Base-by-base conservation (phyloP, 2,329 filamentous ascomycete species). In the Colletotrichum sp. region DNA sequence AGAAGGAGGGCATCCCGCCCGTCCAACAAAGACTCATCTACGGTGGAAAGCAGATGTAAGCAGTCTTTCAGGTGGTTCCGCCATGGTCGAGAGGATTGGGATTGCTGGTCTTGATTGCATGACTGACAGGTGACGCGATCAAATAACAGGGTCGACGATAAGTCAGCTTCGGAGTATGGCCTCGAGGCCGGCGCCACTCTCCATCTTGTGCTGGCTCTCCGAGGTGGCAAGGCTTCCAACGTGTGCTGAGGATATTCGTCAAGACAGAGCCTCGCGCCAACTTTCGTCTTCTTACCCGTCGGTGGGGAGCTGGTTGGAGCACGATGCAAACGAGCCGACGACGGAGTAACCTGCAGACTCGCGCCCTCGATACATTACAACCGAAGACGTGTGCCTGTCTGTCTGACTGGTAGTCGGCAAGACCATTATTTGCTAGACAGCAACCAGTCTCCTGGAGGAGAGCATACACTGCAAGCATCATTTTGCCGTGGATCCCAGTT, bases 1-100 rank as follows among this genome's bases (percentile, higher is more conserved):
- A 99, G 89, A 98, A 98, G 88, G 97, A 98, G 84, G 97, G 97
- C 73, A 99, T 99, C 81, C 96, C 97, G 58, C 97, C 97, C 1
- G 96, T 97, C 22, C 97, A 99, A 87, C 97, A 99, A 87, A 93
- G 97, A 75, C 89, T 99, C 79, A 99, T 99, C 82, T 98, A 94
- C 83, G 96, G 96, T 70, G 97, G 97, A 82, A 99, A 99, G 89
- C 97, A 99, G 85, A 98, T 99, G 97, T 98, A 87, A 43, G 60
- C 55, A 15, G 16, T 30, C 5, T 28, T 43, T 7, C 43, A 30
- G 28, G 18, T 22, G 16, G 43, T 18, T n/a, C 16, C 56, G 13
- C 15, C 30, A n/a, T 39, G 28, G 32, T 16, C 12, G 32, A 64
- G 16, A 32, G 30, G 8, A 3, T 30, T 13, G 55, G 15, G 48